phyloP scores from a whole-genome alignment of 1,139 yeast genomes.

The Diutina ranongensis region DNA sequence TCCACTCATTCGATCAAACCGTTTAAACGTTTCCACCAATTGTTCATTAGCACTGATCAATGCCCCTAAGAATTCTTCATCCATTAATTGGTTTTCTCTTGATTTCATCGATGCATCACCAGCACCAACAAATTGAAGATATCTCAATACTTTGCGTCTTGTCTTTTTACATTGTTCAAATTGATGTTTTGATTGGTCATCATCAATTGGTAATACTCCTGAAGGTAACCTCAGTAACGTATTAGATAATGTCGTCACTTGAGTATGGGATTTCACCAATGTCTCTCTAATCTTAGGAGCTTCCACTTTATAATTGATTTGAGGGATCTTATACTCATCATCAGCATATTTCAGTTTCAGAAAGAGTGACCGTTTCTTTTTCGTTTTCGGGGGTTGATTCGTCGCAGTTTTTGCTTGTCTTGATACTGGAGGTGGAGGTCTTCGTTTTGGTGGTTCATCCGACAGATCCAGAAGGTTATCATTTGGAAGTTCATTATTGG shows the following conservation, averaged over 20 bases:
- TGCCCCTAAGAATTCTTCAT: conserved; percentile 79
- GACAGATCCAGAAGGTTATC: not conserved
- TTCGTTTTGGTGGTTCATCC: not conserved
- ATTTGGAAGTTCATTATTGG: not conserved
- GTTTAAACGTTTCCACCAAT: conserved; percentile 59
- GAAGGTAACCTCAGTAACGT: conserved; percentile 44
- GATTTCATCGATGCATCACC: conserved; percentile 25
- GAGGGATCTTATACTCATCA: conserved; percentile 49
- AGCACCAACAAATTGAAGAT: conserved; percentile 68
- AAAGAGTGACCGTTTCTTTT: conserved; percentile 10
- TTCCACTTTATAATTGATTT: conserved; percentile 58
- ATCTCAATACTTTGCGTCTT: conserved; percentile 67
- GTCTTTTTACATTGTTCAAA: conserved; percentile 69
- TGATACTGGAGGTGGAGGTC: not conserved
- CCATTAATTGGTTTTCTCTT: conserved; percentile 22
- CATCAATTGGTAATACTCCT: conserved; percentile 49
- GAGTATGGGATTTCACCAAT: conserved; percentile 68
- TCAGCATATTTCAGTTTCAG: conserved; percentile 26
- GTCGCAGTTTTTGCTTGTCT: not conserved
- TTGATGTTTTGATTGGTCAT: conserved; percentile 42
- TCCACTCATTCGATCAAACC: conserved; percentile 44
- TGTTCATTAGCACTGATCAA: conserved; percentile 84
- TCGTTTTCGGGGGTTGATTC: not conserved
- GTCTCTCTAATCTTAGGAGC: conserved; percentile 59
- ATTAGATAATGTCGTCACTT: conserved; percentile 64